phyloP scores from a whole-genome alignment of 768 basidiomycete genomes.

The Butyriboletus loyo region DNA sequence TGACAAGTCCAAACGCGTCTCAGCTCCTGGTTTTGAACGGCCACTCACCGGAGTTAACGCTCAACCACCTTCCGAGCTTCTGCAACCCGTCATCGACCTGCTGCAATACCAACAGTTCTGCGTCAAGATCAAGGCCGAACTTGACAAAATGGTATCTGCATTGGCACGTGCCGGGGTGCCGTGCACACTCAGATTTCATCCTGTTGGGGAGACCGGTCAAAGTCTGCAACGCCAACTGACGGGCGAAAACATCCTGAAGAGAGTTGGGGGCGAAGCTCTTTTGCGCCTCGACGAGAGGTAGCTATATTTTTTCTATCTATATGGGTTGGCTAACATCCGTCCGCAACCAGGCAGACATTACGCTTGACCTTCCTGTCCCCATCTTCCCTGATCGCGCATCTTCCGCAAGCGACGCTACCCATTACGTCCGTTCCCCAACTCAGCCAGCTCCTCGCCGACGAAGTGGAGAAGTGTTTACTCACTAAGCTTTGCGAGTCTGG shows the following conservation, averaged over 20 bases:
- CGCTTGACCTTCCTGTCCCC: slow-evolving; percentile 77
- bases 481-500: slow-evolving; percentile 69
- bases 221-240: slow-evolving; percentile 49
- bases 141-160: slow-evolving; percentile 48
- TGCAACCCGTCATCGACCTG: slow-evolving; percentile 75
- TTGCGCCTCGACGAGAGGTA: slow-evolving; percentile 70
- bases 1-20: slow-evolving; percentile 43
- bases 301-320: slow-evolving; percentile 1
- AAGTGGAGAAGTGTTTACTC: slow-evolving; percentile 70
- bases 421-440: slow-evolving; percentile 78
- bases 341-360: slow-evolving; percentile 56
- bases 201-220: slow-evolving; percentile 66
- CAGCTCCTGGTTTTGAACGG: slow-evolving; percentile 23
- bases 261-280: slow-evolving; percentile 68
- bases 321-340: neutral
- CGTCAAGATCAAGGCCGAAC: slow-evolving; percentile 54
- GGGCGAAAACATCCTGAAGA: slow-evolving; percentile 37
- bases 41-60: slow-evolving; percentile 19
- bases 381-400: slow-evolving; percentile 71
- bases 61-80: slow-evolving; percentile 43
- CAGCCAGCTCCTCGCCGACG: slow-evolving; percentile 69
- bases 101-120: slow-evolving; percentile 80
- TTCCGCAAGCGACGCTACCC: slow-evolving; percentile 72
- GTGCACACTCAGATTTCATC: slow-evolving; percentile 54
- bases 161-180: slow-evolving; percentile 54